Base-by-base conservation (phyloP, 23 red algal species). In the Rhodosorus marinus region DNA sequence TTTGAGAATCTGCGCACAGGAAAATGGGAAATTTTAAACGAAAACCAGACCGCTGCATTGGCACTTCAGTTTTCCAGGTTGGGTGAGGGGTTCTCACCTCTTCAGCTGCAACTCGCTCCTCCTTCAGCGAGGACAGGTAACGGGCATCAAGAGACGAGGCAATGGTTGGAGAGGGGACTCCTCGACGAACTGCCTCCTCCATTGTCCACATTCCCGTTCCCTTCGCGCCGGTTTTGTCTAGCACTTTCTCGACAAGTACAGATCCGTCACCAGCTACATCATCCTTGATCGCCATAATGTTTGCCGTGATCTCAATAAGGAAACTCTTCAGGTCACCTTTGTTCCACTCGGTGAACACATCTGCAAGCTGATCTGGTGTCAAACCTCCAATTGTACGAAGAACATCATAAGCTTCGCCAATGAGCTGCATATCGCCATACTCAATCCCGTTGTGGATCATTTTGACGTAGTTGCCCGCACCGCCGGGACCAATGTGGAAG, bases 381-480 rank as follows among this genome's bases (percentile, higher is more conserved):
- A 95, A 31, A 0, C 69, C 69, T 0, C 56, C 77, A 35, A 83
- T 49, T 6, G 56, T 64, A 41, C 47, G 31, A 5, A 83, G 54
- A 29, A 84, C 20, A 54, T 95, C 88, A 35, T 83, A 95, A 5
- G 69, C 88, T 60, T 95, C 88, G 8, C 88, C 76, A 59, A 95
- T 95, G 17, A 95, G 65, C 74, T 95, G 88, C 88, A 95, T 95
- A 62, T 95, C 88, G 19, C 78, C 88, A 38, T 95, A 95, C 56
- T 95, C 88, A 58, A 95, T 95, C 32, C 88, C 88, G 29, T 95
- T 95, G 50, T 95, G 88, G 38, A 92, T 69, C 83, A 95, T 95
- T 46, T 95, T 95, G 26, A 95, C 88, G 35, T 83, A 83, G 62
- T 95, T 82, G 24, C 88, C 88, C 20, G 88, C 60, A 23, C 88